Conservation (phyloP, 2,329 filamentous ascomycete species). For the Pestalotiopsis sp. region DNA sequence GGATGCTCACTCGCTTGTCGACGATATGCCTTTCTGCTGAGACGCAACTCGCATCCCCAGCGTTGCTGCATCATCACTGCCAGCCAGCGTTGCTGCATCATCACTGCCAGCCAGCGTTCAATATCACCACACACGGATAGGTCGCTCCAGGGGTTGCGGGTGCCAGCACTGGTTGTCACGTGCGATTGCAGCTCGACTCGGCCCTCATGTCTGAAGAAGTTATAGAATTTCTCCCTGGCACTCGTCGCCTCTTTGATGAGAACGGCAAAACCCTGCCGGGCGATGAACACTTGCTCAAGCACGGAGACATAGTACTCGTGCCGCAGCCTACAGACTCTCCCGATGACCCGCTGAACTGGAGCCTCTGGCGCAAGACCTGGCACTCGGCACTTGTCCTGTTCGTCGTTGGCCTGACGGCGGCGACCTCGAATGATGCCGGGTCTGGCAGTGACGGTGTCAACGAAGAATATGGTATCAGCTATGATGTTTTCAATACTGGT, state of each 20-base stretch:
- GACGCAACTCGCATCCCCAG: neutral
- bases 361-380: conserved; percentile 48
- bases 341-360: conserved; percentile 57
- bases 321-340: conserved; percentile 55
- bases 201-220: neutral
- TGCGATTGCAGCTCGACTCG: neutral
- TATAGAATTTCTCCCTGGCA: conserved; percentile 1
- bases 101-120: neutral
- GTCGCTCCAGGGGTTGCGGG: neutral
- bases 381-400: conserved; percentile 54
- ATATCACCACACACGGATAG: neutral
- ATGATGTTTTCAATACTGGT: conserved; percentile 56
- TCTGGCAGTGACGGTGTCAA: conserved; percentile 53
- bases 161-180: neutral
- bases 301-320: conserved; percentile 50
- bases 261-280: conserved; percentile 1
- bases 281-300: conserved; percentile 10
- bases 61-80: neutral
- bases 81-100: neutral
- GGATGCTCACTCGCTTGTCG: neutral
- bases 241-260: conserved; percentile 7
- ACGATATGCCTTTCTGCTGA: neutral
- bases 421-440: conserved; percentile 58
- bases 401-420: conserved; percentile 57
- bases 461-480: conserved; percentile 51